These are phyloP conservation scores for Phlyctochytrium bullatum DNA, from an alignment of 192 early-diverging fungal genomes.

Conservation along the genomic window DNA sequence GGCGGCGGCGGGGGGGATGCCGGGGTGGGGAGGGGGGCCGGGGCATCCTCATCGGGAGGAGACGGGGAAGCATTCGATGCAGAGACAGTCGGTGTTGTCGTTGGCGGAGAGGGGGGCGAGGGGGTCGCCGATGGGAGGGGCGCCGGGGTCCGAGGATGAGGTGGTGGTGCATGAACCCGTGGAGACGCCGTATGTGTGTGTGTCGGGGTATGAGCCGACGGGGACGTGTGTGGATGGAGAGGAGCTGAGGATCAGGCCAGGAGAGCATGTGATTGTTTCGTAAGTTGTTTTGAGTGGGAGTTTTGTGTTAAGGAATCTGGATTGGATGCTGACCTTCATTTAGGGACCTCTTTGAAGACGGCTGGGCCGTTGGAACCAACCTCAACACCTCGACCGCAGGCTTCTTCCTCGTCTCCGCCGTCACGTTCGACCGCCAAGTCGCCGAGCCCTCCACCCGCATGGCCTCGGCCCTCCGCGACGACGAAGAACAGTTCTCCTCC, in stretches of 20 bases:
- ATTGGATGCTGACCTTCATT: no score
- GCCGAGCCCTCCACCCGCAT: neutral
- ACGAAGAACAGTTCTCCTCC: no score
- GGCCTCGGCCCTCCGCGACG: no score
- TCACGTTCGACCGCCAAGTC: constrained; percentile 7
- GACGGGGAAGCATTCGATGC: no score
- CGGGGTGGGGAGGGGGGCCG: no score
- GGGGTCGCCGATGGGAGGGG: no score
- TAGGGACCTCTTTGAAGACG: constrained; percentile 30
- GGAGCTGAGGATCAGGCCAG: neutral
- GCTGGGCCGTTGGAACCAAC: constrained; percentile 27
- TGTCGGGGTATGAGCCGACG: neutral
- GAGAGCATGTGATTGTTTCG: neutral
- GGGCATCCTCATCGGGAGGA: no score
- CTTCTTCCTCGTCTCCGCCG: constrained; percentile 12
- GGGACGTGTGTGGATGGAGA: neutral
- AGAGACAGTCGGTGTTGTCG: no score
- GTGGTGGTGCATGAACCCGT: neutral
- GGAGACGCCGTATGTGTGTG: neutral
- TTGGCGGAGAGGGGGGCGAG: no score
- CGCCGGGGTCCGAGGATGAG: neutral
- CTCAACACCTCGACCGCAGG: constrained; percentile 16
- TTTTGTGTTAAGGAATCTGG: no score
- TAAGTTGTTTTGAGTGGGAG: no score
- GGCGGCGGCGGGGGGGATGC: no score